Base-by-base conservation (phyloP, 352 stramenopile genomes). In the Phytophthora boehmeriae region DNA sequence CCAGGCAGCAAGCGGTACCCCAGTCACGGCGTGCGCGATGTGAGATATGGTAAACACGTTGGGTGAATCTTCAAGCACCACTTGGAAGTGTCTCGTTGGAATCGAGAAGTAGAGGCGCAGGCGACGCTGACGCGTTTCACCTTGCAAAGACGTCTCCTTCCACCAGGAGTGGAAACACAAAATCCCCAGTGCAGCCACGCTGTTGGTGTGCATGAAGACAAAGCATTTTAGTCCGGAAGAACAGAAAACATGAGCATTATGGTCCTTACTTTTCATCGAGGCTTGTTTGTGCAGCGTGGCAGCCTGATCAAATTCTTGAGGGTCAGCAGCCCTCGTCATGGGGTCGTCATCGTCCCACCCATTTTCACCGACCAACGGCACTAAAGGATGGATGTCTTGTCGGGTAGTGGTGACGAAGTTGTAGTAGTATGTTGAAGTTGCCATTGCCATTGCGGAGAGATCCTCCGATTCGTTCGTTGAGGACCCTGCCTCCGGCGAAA, bases 31-130 rank as follows among this genome's bases (percentile, higher is more conserved):
- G 2, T 83, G 71, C 0, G 81, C 59, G 38, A 89, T 66, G 58
- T 92, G 84, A 9, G 84, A 93, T 64, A 92, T 89, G 41, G 84
- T 93, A 39, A 89, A 90, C 20, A 91, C 80, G 36, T 87, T 73
- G 51, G 86, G 70, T 1, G 82, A 79, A 48, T 89, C 78, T 35
- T 87, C 75, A 11, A 90, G 47, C 9, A 84, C 66, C 48, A 90
- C 64, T 42, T 93, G 83, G 53, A 90, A 83, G 55, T 89, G 79
- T 11, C 59, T 65, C 20, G 78, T 89, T 3, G 81, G 71, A 43
- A 88, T 83, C 10, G 81, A 90, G 46, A 90, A 90, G 63, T 89
- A 90, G 36, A 90, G 65, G 8, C 63, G 68, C 16, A 76, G 38
- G 13, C 66, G 57, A 25, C 68, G 60, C 41, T 68, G 70, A 32